phyloP scores from a whole-genome alignment of 306 rosid genomes.

The Vigna unguiculata region DNA sequence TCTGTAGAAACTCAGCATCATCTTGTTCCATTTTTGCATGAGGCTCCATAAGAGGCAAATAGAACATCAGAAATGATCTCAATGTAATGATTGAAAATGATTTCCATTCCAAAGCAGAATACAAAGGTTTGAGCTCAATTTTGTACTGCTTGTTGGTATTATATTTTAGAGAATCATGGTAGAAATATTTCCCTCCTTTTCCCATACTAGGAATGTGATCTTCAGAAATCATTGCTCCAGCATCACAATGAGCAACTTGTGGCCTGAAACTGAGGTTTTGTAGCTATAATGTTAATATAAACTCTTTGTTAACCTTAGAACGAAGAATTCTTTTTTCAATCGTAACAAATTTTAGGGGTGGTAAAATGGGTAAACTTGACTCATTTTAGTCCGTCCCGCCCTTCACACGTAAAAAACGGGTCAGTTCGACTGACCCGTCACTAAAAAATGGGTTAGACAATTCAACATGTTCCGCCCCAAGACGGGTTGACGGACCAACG shows the following conservation, averaged over 20 bases:
- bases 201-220: slow-evolving; percentile 53
- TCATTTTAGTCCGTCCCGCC: too few relatives aligned
- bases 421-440: too few relatives aligned
- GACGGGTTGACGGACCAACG: too few relatives aligned
- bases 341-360: too few relatives aligned
- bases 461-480: too few relatives aligned
- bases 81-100: slow-evolving; percentile 63
- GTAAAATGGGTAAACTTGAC: too few relatives aligned
- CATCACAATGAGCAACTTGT: slow-evolving; percentile 75
- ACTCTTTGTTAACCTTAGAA: slow-evolving; percentile 37
- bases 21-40: slow-evolving; percentile 72
- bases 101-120: slow-evolving; percentile 74
- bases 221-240: slow-evolving; percentile 63
- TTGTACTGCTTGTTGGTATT: slow-evolving; percentile 70
- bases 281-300: slow-evolving; percentile 40
- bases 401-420: too few relatives aligned
- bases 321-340: too few relatives aligned
- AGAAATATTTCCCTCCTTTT: slow-evolving; percentile 60
- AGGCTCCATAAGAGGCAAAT: slow-evolving; percentile 87
- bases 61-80: slow-evolving; percentile 74
- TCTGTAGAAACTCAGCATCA: slow-evolving; percentile 65
- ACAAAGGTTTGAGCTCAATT: slow-evolving; percentile 72
- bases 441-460: too few relatives aligned
- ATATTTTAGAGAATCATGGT: slow-evolving; percentile 58
- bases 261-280: slow-evolving; percentile 64